These are phyloP conservation scores for Starmerella apis DNA, from an alignment of 805 yeast species.

Conservation along the genomic window DNA sequence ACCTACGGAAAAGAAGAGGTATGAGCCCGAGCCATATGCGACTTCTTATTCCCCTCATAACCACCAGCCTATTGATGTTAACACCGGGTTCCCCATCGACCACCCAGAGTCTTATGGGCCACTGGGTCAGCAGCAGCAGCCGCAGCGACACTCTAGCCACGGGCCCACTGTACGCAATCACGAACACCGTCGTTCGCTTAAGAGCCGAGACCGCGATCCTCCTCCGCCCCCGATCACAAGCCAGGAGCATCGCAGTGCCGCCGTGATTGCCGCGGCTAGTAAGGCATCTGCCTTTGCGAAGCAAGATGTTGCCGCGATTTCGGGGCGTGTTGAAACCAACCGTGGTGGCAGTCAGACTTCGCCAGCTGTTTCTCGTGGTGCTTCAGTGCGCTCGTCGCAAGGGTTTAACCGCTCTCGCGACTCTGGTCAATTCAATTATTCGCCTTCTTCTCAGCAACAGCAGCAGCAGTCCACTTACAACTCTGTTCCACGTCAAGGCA, in stretches of 20 bases:
- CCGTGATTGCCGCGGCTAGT: constrained; percentile 22
- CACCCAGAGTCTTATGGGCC: background rate
- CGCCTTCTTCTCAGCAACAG: background rate
- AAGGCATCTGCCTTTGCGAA: constrained; percentile 21
- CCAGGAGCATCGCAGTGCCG: constrained; percentile 19
- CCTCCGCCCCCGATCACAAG: background rate
- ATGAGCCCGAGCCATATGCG: background rate
- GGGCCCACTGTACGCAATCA: constrained; percentile 13
- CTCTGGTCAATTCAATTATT: background rate
- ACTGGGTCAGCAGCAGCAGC: background rate
- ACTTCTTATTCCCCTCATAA: background rate
- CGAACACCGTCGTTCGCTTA: constrained; percentile 2
- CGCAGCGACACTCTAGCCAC: background rate
- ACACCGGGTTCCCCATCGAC: constrained; percentile 21
- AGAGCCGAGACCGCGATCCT: constrained; percentile 4
- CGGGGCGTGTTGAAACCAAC: constrained; percentile 9
- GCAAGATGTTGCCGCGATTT: constrained; percentile 22
- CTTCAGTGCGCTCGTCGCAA: constrained; percentile 2
- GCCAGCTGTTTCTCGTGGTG: constrained; percentile 7
- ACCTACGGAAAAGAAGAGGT: background rate
- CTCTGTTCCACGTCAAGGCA: background rate
- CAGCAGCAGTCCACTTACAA: background rate
- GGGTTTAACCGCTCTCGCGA: background rate
- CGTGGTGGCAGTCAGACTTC: constrained; percentile 1
- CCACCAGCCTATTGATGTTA: constrained; percentile 21